Evolutionary conservation across 345 rosid genomes (phyloP), one percentile per base, ranked within the genome.

Genomic region (Pugionium dolabratum): DNA sequence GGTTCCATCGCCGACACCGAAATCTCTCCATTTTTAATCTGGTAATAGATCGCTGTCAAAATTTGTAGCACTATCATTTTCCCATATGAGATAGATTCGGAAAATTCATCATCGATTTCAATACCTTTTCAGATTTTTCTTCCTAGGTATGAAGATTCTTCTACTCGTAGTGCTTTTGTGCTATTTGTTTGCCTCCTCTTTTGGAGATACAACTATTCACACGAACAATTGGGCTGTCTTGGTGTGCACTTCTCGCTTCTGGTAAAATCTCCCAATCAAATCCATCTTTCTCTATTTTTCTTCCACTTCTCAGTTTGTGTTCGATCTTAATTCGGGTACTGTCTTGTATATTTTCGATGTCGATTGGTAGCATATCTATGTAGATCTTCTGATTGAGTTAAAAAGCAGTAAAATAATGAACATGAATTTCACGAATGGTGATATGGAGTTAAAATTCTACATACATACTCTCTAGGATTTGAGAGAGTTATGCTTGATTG

Each of bases 201-300:
- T 85, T 30, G 80, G 83, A 50, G 93, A 86, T 65, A 74, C 90
- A 39, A 66, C 91, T 11, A 83, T 82, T 71, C 97, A 88, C 76
- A 91, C 97, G 51, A 94, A 94, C 81, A 94, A 90, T 67, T 94
- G 99, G 99, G 99, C 99, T 59, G 95, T 94, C 33, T 74, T 94
- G 63, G 99, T 94, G 78, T 94, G 99, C 85, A 91, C 97, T 40
- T 94, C 97, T 79, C 96, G 96, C 51, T 90, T 88, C 86, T 94
- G 99, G 99, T 94, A 40, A 75, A 10, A 9, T 25, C 50, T 29
- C 6, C 39, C n/a, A 18, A 18, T 18, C 18, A 18, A 18, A 18
- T 18, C 18, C 18, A 18, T 18, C 18, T 18, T 18, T 18, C 18
- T 18, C 18, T 18, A 18, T 18, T 18, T 18, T 36, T 36, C 6